Evolutionary conservation across 208 protist species (phyloP).

Genomic region (Kentomonas sorsogonicus): DNA sequence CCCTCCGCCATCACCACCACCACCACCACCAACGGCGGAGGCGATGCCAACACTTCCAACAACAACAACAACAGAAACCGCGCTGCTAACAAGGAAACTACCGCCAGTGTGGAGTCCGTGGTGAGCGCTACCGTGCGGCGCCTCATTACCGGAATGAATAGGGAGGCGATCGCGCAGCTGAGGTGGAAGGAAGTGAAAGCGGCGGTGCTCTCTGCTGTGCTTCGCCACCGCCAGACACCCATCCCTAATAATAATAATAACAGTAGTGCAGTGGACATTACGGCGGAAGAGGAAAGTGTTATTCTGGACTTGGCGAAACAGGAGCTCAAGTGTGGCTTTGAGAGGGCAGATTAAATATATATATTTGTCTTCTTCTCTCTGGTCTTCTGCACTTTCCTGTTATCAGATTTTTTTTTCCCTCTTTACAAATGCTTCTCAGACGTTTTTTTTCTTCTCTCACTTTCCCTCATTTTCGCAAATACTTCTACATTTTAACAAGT

Average conservation of each 20-base stretch:
- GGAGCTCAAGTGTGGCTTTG: no score
- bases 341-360: slow-evolving; percentile 2
- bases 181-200: slow-evolving; percentile 55
- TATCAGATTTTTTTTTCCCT: slow-evolving; percentile 11
- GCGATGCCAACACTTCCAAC: no score
- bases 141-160: slow-evolving; percentile 34
- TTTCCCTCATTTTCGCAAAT: slow-evolving; percentile 1
- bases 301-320: no score
- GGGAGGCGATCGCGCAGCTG: slow-evolving; percentile 45
- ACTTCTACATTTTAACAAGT: slow-evolving; percentile 1
- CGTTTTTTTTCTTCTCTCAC: slow-evolving; percentile 18
- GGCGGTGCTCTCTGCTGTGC: no score
- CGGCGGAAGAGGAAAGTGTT: no score
- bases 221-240: neutral
- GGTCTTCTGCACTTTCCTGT: slow-evolving; percentile 11
- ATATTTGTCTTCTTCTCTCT: slow-evolving; percentile 7
- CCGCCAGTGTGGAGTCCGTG: no score
- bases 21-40: no score
- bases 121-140: slow-evolving; percentile 25
- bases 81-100: no score
- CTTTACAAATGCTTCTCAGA: no score
- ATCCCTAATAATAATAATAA: slow-evolving; percentile 12
- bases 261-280: neutral
- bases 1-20: no score
- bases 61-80: no score